These are phyloP conservation scores for Quercus phellos DNA, from an alignment of 331 rosid genomes.

Conservation along the genomic window DNA sequence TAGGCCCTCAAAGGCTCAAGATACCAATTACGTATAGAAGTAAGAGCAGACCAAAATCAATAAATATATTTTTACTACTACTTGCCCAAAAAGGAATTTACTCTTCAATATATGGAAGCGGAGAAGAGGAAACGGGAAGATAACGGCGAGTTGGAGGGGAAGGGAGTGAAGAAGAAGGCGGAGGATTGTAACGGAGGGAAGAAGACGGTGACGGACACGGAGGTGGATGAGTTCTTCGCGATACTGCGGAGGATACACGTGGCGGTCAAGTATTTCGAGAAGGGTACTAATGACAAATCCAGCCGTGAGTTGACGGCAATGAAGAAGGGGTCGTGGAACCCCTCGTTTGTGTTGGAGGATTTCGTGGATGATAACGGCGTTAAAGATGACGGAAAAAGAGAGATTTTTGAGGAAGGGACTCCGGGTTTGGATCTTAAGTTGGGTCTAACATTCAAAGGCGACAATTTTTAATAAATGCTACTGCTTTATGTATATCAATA, in stretches of 20 bases:
- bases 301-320: background rate
- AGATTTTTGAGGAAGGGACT: background rate
- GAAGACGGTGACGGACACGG: slow-evolving; percentile 29
- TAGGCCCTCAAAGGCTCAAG: no score
- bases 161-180: background rate
- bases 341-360: background rate
- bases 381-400: background rate
- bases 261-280: slow-evolving; percentile 27
- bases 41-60: no score
- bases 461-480: background rate
- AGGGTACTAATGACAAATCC: background rate
- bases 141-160: background rate
- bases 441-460: background rate
- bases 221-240: slow-evolving; percentile 42
- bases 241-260: slow-evolving; percentile 34
- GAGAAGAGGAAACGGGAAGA: slow-evolving; percentile 19
- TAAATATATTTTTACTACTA: no score
- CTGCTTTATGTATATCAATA: no score
- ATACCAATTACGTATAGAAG: no score
- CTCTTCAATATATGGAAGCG: background rate
- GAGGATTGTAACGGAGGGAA: background rate
- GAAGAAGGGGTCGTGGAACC: slow-evolving; percentile 3
- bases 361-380: slow-evolving; percentile 13
- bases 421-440: slow-evolving; percentile 38
- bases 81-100: no score